Base-by-base conservation (phyloP, 2,329 filamentous ascomycete genomes). In the Endoconidiophora laricicola region DNA sequence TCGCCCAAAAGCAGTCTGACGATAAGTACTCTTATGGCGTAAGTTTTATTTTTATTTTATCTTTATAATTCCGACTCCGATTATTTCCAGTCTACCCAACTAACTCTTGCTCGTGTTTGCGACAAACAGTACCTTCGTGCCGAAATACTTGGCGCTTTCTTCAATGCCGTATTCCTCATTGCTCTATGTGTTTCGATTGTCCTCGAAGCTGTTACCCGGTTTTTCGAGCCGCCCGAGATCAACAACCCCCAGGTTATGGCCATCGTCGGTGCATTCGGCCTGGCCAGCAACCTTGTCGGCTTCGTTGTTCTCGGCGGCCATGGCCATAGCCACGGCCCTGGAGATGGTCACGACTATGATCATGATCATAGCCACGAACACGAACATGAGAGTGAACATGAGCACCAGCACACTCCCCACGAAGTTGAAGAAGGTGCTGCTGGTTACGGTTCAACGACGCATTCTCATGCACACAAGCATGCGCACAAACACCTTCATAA, bases 131-230 rank as follows among this genome's bases (percentile, higher is more conserved):
- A 88, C 85, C 83, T 96, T 70, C 86, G 91, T 58, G 91, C 91
- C 36, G 91, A 98, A 70, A 96, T 94, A 9, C 74, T 98, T 4
- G 91, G 91, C 60, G 91, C 91, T 44, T 81, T 96, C 58, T 86
- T 96, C 67, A 98, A 98, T 60, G 91, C 91, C 57, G 90, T 96
- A 43, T 98, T 98, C 69, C 73, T 98, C 42, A 91, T 98, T 60
- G 91, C 91, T 6, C 76, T 98, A 6, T 98, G 91, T 67, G 73
- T 98, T 51, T 93, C 90, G 46, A 98, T 98, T 65, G 84, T 96
- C 60, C 79, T 98, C 59, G 91, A 98, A 66, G 91, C 91, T 14
- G 76, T 95, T 54, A 86, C 88, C 59, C 83, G 91, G 60, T 83
- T 98, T 58, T 74, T 96, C 60, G 86, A 96, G 59, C 87, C 88